These are phyloP conservation scores for Tritrichomonas musculus DNA, from an alignment of 208 protist genomes.

Conservation along the genomic window DNA sequence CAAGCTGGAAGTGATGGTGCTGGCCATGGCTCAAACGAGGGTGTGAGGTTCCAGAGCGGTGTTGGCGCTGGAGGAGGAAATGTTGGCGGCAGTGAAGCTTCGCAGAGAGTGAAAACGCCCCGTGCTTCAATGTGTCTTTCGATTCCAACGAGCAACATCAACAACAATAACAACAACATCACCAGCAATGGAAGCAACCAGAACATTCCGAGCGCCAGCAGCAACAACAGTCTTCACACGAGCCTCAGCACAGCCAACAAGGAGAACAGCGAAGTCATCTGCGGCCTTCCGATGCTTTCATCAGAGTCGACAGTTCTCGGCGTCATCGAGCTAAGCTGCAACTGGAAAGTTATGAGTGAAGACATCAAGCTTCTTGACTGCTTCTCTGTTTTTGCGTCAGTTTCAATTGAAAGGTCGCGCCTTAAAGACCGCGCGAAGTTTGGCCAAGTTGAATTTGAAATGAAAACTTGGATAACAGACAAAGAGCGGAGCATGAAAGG, in stretches of 20 bases:
- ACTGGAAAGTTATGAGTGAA: slow-evolving; percentile 20
- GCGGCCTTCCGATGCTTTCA: background rate
- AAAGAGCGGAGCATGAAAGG: background rate
- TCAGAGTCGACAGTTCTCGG: background rate
- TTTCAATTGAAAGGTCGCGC: background rate
- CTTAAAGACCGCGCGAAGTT: background rate
- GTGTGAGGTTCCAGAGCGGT: too few species aligned
- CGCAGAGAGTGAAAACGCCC: too few species aligned
- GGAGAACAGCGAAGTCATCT: background rate
- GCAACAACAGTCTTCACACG: background rate
- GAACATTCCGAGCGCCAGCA: too few species aligned
- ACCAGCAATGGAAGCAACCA: too few species aligned
- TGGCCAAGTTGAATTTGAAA: background rate
- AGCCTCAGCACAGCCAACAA: background rate
- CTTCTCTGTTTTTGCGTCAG: slow-evolving; percentile 13
- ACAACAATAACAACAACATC: background rate
- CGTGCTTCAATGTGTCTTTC: too few species aligned
- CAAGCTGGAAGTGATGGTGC: too few species aligned
- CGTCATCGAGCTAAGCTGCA: background rate
- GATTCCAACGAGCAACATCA: background rate
- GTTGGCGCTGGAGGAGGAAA: too few species aligned
- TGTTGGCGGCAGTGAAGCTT: too few species aligned
- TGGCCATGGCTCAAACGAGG: too few species aligned
- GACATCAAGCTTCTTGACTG: slow-evolving; percentile 14
- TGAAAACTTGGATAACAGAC: slow-evolving; percentile 1